Evolutionary conservation across 345 rosid species (phyloP).

Genomic region (Sonneratia caseolaris): DNA sequence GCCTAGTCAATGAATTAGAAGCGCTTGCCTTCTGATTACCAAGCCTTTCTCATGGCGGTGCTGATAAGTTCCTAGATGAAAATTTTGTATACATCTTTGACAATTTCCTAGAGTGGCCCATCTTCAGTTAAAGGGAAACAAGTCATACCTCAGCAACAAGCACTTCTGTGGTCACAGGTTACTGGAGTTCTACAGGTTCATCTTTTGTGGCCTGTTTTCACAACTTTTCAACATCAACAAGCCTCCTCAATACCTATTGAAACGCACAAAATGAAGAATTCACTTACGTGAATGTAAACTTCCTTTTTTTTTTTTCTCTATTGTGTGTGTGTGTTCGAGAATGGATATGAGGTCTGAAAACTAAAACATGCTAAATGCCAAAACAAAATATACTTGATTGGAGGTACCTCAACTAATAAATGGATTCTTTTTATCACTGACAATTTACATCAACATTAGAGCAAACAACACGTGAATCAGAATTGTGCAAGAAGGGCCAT

Average conservation of each 20-base stretch:
- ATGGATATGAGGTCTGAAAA: not conserved
- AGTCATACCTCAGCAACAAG: slow-evolving; percentile 59
- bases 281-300: not conserved
- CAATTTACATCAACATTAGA: not conserved
- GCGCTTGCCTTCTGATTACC: not conserved
- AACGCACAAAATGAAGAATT: slow-evolving; percentile 8
- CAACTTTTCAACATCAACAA: slow-evolving; percentile 50
- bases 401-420: not conserved
- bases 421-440: not conserved
- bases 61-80: not conserved
- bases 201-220: slow-evolving; percentile 60
- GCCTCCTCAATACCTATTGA: slow-evolving; percentile 48
- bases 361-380: not conserved
- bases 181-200: slow-evolving; percentile 55
- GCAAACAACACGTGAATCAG: not conserved
- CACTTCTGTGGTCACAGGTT: slow-evolving; percentile 66
- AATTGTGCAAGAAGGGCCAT: not conserved
- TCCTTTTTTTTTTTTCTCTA: not conserved
- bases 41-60: not conserved
- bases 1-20: not conserved
- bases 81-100: not conserved
- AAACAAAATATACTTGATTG: not conserved
- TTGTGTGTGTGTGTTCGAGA: too few relatives aligned
- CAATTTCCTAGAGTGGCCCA: not conserved
- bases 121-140: not conserved